Evolutionary conservation across 202 grass and related monocot species (phyloP), one percentile per base, ranked within the genome.

Genomic region (Digitaria exilis): DNA sequence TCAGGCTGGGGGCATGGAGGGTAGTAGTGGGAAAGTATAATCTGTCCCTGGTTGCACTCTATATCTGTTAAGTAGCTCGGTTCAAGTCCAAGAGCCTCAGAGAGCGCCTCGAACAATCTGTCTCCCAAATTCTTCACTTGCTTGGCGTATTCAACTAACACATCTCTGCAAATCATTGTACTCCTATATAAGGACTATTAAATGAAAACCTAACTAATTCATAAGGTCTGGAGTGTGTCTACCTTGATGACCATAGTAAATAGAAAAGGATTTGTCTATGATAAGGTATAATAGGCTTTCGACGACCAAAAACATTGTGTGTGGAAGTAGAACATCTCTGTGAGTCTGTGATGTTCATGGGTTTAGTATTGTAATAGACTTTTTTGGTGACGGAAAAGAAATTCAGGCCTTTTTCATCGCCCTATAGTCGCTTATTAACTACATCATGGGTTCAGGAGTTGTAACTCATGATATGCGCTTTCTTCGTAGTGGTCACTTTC

Each of bases 1-100:
- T 92, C 87, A 34, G 89, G 89, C 82, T 92, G 75, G 9, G 89
- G 87, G 25, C 85, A 95, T 1, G 85, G 82, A 56, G 87, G 90
- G 57, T 84, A 95, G 44, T 92, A 95, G 26, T 95, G 85, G 32
- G 73, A 83, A 11, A 68, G 35, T 68, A 68, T 68, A 42, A 88
- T 86, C 13, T 88, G 85, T 13, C 87, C 89, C 71, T 92, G 84
- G 58, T 86, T 90, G 75, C 92, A 92, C 15, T 92, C 87, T 0
- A 90, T 95, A 15, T 95, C 87, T 1, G 54, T 80, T 21, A 92
- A 34, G 57, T 90, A 92, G 58, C 70, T 88, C 39, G 64, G 69
- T 8, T 77, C 75, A 0, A 88, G 82, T 34, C 82, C 90, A 8
- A 92, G 87, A 6, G 75, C 85, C 52, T 90, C 79, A 0, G 85